Evolutionary conservation across 352 stramenopile genomes (phyloP), one percentile per base, ranked within the genome.

Genomic region (Pseudoperonospora humuli): DNA sequence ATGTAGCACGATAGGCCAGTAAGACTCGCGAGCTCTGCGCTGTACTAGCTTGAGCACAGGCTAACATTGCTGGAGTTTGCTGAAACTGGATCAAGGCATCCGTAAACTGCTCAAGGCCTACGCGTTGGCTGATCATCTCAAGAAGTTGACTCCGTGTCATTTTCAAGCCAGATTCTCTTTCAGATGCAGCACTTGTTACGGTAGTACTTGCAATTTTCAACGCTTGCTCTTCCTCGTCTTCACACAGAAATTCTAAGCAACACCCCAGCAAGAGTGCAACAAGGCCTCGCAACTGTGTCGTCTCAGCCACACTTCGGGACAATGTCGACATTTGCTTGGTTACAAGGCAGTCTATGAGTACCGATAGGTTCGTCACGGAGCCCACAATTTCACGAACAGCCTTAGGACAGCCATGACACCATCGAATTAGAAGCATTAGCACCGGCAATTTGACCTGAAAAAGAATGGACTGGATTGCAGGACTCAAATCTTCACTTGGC

Each of bases 61-160:
- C 43, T 25, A 84, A 7, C 14, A 81, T 44, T 24, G 61, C 57
- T 2, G 69, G 54, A 11, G 56, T 61, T 61, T 89, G 74, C 34
- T 87, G 75, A 50, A 85, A 78, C 19, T 64, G 60, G n/a, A 83
- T 53, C 9, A 90, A 64, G 7, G 64, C 64, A 40, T 82, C 75
- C n/a, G 68, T 81, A 35, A 90, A 86, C 4, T 28, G 29, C 11
- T 84, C 66, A 11, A 90, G 55, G 11, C 78, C 67, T n/a, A 84
- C 54, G 5, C 60, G 67, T 21, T 73, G 74, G 37, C 60, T 84
- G 36, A 87, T 77, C 38, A 86, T 62, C n/a, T 81, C 61, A 6
- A 90, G 53, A 18, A 90, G 32, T 36, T 90, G 71, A 5, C 79
- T 56, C 17, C 74, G 57, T 11, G 74, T 82, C 50, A 81, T 68